Conservation (phyloP, 148 eudicot species). For the Drosera capensis region DNA sequence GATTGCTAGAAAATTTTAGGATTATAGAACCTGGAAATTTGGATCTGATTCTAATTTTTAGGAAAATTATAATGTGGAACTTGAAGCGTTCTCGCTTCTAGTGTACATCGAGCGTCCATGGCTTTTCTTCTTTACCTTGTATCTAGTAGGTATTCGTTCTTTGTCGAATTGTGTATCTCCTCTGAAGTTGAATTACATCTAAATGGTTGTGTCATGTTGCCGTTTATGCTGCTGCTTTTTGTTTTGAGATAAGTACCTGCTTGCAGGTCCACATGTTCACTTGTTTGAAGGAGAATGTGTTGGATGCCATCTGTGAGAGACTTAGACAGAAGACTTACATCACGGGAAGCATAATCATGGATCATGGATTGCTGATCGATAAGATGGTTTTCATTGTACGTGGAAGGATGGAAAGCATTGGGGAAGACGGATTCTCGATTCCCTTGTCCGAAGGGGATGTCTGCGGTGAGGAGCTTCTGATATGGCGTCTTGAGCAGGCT, state of each 20-base stretch:
- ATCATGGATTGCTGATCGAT: conserved; percentile 44
- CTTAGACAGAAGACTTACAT: conserved; percentile 60
- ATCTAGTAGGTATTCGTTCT: too few species aligned
- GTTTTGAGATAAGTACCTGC: not conserved
- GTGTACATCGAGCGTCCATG: too few species aligned
- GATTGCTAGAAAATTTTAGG: too few species aligned
- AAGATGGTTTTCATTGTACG: conserved; percentile 79
- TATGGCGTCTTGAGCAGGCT: conserved; percentile 71
- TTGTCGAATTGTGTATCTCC: too few species aligned
- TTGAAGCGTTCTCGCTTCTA: too few species aligned
- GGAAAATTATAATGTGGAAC: too few species aligned
- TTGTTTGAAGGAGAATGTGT: conserved; percentile 47
- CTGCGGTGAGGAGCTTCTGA: conserved; percentile 78
- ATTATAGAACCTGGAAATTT: too few species aligned
- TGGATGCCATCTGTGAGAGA: conserved; percentile 72
- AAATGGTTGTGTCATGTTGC: too few species aligned
- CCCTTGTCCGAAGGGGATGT: conserved; percentile 46
- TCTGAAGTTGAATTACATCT: too few species aligned
- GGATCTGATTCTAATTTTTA: too few species aligned
- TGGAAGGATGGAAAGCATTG: conserved; percentile 60
- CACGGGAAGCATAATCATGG: conserved; percentile 38
- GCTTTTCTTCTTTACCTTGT: too few species aligned
- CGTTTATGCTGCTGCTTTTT: too few species aligned
- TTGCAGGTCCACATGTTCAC: conserved; percentile 58
- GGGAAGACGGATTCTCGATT: conserved; percentile 29